Evolutionary conservation across 2,329 filamentous ascomycete genomes (phyloP).

Genomic region (Cytospora piceicola): DNA sequence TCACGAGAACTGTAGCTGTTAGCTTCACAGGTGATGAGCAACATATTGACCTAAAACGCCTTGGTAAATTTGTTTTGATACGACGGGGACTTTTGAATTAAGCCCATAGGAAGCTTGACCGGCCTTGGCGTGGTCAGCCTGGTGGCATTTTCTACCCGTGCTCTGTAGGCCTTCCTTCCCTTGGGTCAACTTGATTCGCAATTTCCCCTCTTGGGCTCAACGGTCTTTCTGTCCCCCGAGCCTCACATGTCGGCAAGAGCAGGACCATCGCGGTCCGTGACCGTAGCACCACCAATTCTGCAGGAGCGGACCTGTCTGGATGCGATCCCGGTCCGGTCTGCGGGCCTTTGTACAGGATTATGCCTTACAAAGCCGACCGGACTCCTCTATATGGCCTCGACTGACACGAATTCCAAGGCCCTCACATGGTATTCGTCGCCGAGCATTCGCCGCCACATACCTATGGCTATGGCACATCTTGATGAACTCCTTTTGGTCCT

Average conservation of each 20-base stretch:
- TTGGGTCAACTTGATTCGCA: constrained; percentile 3
- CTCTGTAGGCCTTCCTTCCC: constrained; percentile 8
- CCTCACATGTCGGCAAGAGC: not conserved
- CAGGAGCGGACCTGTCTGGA: not conserved
- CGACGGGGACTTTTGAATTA: not conserved
- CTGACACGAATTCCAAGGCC: not conserved
- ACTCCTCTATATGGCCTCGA: not conserved
- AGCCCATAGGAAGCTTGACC: not conserved
- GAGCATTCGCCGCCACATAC: not conserved
- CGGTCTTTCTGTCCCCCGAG: not conserved
- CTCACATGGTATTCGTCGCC: not conserved
- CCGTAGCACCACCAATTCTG: constrained; percentile 2
- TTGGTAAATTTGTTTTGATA: not conserved
- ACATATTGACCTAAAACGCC: not conserved
- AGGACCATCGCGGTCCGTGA: not conserved
- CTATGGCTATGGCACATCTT: not conserved
- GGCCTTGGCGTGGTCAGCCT: constrained; percentile 2
- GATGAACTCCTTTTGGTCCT: not conserved
- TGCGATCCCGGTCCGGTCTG: not conserved
- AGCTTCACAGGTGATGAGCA: not conserved
- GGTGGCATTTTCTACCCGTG: constrained; percentile 7
- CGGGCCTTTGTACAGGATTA: not conserved
- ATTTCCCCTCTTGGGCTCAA: not conserved
- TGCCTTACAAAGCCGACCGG: not conserved
- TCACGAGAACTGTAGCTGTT: not conserved